phyloP scores from a whole-genome alignment of 768 basidiomycete species.

The Dioszegia crocea region DNA sequence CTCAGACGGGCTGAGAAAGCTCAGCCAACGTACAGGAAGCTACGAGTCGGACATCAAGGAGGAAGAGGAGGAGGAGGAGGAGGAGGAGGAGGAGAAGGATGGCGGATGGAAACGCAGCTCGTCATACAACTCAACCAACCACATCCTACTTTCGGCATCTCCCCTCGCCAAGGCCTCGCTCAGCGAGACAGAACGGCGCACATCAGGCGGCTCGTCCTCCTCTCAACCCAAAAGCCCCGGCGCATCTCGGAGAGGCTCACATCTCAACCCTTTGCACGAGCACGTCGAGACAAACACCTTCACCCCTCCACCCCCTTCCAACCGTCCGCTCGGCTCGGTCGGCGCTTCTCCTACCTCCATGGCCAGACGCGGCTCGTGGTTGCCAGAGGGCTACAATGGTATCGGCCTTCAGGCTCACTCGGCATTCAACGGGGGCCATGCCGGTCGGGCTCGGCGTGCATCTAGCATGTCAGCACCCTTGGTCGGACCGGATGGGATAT shows the following conservation, averaged over 20 bases:
- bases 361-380: constrained; percentile 35
- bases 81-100: background rate
- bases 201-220: constrained; percentile 8
- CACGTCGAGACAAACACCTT: constrained; percentile 18
- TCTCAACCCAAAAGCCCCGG: background rate
- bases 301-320: constrained; percentile 4
- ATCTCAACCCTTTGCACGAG: constrained; percentile 19
- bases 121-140: background rate
- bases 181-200: background rate
- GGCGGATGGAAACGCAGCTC: background rate
- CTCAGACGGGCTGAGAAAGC: background rate
- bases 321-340: constrained; percentile 15
- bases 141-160: background rate
- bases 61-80: constrained; percentile 35
- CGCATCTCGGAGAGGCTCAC: constrained; percentile 21
- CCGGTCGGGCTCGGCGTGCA: constrained; percentile 18
- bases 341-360: constrained; percentile 1
- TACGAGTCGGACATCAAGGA: constrained; percentile 27
- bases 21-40: constrained; percentile 3
- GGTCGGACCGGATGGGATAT: constrained; percentile 37
- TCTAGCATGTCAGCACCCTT: constrained; percentile 35
- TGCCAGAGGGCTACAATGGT: constrained; percentile 15
- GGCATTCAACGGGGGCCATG: background rate
- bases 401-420: background rate
- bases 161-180: background rate